Percentiles rank a stretch among this genome's conserved stretches.
These are phyloP conservation scores for Jimgerdemannia lactiflua DNA, from an alignment of 192 early-diverging fungal species.

Conservation along the genomic window DNA sequence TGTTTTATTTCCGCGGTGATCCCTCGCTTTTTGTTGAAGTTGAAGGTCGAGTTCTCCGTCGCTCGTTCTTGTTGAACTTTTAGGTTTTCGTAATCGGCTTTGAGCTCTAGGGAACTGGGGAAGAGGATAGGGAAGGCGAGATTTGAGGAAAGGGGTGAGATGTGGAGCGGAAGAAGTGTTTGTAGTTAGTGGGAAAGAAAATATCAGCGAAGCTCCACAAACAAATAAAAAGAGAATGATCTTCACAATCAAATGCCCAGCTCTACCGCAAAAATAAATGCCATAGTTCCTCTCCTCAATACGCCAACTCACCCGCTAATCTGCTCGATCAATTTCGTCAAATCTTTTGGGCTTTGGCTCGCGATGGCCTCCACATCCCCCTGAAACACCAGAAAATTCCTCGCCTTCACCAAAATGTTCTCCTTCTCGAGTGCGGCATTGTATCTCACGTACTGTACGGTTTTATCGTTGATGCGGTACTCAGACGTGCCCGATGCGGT, in stretches of 20 bases:
- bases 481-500: slow-evolving; percentile 70
- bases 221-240: background rate
- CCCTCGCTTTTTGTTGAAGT: slow-evolving; percentile 88
- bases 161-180: background rate
- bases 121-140: background rate
- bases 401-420: slow-evolving; percentile 93
- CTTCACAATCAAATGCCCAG: no score
- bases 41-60: slow-evolving; percentile 83
- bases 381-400: slow-evolving; percentile 99
- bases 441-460: slow-evolving; percentile 75
- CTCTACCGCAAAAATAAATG: no score
- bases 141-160: background rate
- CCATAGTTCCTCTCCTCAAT: slow-evolving; percentile 6
- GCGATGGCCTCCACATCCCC: slow-evolving; percentile 98
- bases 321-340: slow-evolving; percentile 93
- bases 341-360: slow-evolving; percentile 91
- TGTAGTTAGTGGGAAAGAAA: background rate
- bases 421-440: slow-evolving; percentile 72
- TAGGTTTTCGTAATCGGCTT: slow-evolving; percentile 83
- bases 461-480: slow-evolving; percentile 82
- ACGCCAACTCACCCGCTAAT: slow-evolving; percentile 69
- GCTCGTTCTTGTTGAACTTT: slow-evolving; percentile 82
- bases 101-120: slow-evolving; percentile 78
- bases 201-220: background rate
- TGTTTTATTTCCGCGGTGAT: slow-evolving; percentile 92